Base-by-base conservation (phyloP, 2,329 filamentous ascomycete genomes). In the Ceratocystis colombiana region DNA sequence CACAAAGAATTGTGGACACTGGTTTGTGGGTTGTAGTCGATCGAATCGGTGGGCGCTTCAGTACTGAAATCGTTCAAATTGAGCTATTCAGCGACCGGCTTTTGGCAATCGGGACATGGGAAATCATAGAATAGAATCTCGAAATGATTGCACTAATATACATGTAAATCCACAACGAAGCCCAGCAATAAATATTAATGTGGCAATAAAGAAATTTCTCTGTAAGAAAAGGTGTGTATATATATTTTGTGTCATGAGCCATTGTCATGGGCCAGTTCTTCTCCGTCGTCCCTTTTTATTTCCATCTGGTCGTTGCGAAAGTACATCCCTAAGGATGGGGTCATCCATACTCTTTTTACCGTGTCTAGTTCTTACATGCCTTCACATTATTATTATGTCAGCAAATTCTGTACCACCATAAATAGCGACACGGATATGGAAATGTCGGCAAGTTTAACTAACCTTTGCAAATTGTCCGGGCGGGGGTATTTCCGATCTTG, bases 401-500 rank as follows among this genome's bases (percentile, higher is more conserved):
- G 66, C 50, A 53, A 30, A 28, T 63, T n/a, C 50, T 25, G 22
- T 8, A 44, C 15, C 25, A 41, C 48, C 48, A 25, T 6, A 59
- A 64, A 33, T 17, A 22, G 46, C 17, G 3, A 22, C 5, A 53
- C 25, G 22, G 3, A 22, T 5, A 28, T 53, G 48, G 48, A 53
- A 10, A 15, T 53, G 48, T 37, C 3, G 48, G 48, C 20, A 53
- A 53, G 22, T 7, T 45, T 55, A 63, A 74, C 82, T 70, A 80
- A 95, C 90, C 93, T 86, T 78, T 96, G 93, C 66, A 99, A 78
- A 79, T 97, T 97, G 75, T 99, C 94, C 44, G 94, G 94, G 71
- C 94, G 82, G 4, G 94, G 94, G 74, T 97, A 97, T 73, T 88
- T 92, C 75, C 96, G 93, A 74, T 96, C 91, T 70, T 91, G 83